Conservation (phyloP, 148 eudicot genomes). For the Chenopodium formosanum region DNA sequence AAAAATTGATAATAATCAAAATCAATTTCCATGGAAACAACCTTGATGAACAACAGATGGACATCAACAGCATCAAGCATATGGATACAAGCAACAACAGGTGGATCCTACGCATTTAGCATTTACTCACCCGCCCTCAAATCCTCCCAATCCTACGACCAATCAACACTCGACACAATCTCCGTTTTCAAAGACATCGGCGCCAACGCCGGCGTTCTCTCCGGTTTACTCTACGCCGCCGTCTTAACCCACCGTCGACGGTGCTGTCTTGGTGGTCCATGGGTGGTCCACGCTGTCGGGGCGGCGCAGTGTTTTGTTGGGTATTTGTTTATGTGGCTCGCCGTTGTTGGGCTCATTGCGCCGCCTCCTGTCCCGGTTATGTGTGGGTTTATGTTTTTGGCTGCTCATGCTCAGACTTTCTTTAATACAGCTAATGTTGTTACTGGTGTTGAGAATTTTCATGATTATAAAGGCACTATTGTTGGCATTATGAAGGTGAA, state of each 20-base stretch:
- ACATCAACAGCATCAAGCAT: slow-evolving; percentile 61
- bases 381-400: slow-evolving; percentile 72
- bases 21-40: not conserved
- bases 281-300: slow-evolving; percentile 68
- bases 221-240: slow-evolving; percentile 79
- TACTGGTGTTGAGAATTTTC: slow-evolving; percentile 71
- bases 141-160: slow-evolving; percentile 60
- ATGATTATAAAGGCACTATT: slow-evolving; percentile 65
- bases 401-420: slow-evolving; percentile 90
- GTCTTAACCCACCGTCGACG: slow-evolving; percentile 16
- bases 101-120: slow-evolving; percentile 76
- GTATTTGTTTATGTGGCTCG: slow-evolving; percentile 69
- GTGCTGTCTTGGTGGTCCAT: slow-evolving; percentile 27
- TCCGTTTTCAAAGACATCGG: slow-evolving; percentile 93
- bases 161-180: slow-evolving; percentile 77
- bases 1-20: too few species aligned
- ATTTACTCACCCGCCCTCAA: slow-evolving; percentile 76
- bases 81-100: slow-evolving; percentile 71
- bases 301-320: slow-evolving; percentile 72
- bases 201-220: slow-evolving; percentile 77
- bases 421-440: slow-evolving; percentile 92
- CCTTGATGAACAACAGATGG: slow-evolving; percentile 45
- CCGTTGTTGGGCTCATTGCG: slow-evolving; percentile 56
- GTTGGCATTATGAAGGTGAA: slow-evolving; percentile 92
- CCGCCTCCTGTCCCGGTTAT: slow-evolving; percentile 47